These are phyloP conservation scores for Solanum commersonii DNA, from an alignment of 257 asterid species.

Conservation along the genomic window DNA sequence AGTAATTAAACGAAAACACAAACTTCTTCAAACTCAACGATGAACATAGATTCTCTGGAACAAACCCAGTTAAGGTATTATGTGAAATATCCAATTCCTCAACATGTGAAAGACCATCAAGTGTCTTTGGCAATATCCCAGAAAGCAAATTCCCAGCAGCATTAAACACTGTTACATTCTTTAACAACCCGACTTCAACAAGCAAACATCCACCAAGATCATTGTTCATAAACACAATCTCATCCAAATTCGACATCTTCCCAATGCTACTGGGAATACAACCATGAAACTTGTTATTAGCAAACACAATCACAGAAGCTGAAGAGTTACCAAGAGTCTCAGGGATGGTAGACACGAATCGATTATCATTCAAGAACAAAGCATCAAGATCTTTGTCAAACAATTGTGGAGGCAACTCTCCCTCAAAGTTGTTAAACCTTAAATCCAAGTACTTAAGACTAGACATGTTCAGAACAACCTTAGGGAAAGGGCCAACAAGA, in stretches of 20 bases:
- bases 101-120: constrained; percentile 7
- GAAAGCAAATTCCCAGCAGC: constrained; percentile 9
- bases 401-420: constrained; percentile 7
- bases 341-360: constrained; percentile 13
- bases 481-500: constrained; percentile 23
- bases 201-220: constrained; percentile 8
- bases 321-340: constrained; percentile 25
- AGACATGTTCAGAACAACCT: constrained; percentile 3
- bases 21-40: constrained; percentile 12
- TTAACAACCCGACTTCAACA: constrained; percentile 13
- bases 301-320: constrained; percentile 22
- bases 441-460: constrained; percentile 21
- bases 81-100: constrained; percentile 16
- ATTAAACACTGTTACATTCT: constrained; percentile 4
- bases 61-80: constrained; percentile 17
- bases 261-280: constrained; percentile 28
- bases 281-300: constrained; percentile 22
- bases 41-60: constrained; percentile 15
- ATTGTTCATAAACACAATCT: not conserved
- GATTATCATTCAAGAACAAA: constrained; percentile 21
- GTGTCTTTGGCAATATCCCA: constrained; percentile 17
- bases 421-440: constrained; percentile 27
- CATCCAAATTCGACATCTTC: constrained; percentile 21
- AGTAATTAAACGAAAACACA: constrained; percentile 14
- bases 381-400: constrained; percentile 26